Evolutionary conservation across 805 yeast genomes (phyloP), one percentile per base, ranked within the genome.

Genomic region (Wickerhamiella azyma): DNA sequence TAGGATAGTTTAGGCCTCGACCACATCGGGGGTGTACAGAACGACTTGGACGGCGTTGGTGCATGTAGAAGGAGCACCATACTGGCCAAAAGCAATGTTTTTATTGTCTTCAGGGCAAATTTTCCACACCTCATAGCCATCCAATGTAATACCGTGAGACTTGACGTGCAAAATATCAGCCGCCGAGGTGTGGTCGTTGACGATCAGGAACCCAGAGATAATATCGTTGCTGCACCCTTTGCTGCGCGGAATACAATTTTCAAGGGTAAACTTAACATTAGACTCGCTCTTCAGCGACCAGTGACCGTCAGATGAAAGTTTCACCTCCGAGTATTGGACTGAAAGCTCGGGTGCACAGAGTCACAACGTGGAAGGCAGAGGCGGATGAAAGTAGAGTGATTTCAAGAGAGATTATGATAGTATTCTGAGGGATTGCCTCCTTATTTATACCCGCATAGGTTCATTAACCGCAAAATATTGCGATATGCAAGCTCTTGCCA

Each of bases 291-390:
- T 40, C 13, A 30, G 18, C 6, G 43, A 40, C 32, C 26, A 17
- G 37, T 40, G 43, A 37, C 37, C 37, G 24, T 40, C 37, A 19
- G 43, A 40, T 9, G 43, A 29, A 18, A 40, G 28, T 37, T 39
- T 40, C 26, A 40, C 37, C 13, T 17, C 28, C 5, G 24, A 2
- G 37, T 29, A 18, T 16, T 40, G 43, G 18, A 13, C 10, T 29
- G 28, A n/a, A 26, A 26, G 13, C 43, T 37, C 8, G 43, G 30
- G 37, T 18, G 26, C 8, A 30, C 19, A n/a, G 37, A n/a, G 37
- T 40, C 5, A 40, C 28, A 8, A 40, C 26, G 28, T 18, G 24
- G 37, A 29, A 40, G 28, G 36, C 37, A 29, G 37, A 18, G 17
- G 19, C 43, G 13, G 36, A 5, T 4, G 37, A 11, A 9, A 19